Base-by-base conservation (phyloP, 2,329 filamentous ascomycete species). In the Cercospora canescens region DNA sequence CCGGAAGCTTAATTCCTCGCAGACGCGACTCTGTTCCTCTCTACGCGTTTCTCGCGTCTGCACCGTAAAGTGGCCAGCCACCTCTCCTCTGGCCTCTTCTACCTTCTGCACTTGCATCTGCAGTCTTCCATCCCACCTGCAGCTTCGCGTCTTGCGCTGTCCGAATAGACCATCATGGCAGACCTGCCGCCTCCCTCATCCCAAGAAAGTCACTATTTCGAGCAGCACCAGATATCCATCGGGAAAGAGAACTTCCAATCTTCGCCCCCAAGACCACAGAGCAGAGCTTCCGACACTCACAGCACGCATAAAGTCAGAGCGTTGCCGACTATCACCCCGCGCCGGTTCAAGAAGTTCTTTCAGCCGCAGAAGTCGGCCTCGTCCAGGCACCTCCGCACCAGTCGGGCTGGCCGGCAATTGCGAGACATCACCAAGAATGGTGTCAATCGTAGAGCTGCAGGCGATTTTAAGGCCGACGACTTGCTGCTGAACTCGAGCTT, bases 301-400 rank as follows among this genome's bases (percentile, higher is more conserved):
- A 75, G 68, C 71, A 73, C 74, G 57, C 65, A 69, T 26, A 84
- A 83, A 70, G 78, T 76, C 39, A 82, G 77, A 69, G 81, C 79
- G 66, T 80, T 81, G 34, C 82, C 83, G 6, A 82, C 82, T 30
- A 82, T 85, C 69, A 85, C 83, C 1, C 83, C 83, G 6, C 83
- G 82, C 71, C 79, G 83, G 64, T 84, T 85, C 75, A 83, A 75
- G 56, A 80, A 81, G 67, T 85, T 85, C 75, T 85, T 85, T 74
- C 83, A 81, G 12, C 83, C 82, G 11, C 76, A 81, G 55, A 72
- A 68, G n/a, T 76, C 79, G 3, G 69, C 73, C 39, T 73, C 71
- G 21, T 67, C 70, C 21, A 64, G 72, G 55, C 68, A 68, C 30
- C 71, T 65, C 16, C 70, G 73, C 50, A 70, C 70, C 34, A 76